phyloP scores from a whole-genome alignment of 805 yeast genomes.

The Metschnikowia cubensis region DNA sequence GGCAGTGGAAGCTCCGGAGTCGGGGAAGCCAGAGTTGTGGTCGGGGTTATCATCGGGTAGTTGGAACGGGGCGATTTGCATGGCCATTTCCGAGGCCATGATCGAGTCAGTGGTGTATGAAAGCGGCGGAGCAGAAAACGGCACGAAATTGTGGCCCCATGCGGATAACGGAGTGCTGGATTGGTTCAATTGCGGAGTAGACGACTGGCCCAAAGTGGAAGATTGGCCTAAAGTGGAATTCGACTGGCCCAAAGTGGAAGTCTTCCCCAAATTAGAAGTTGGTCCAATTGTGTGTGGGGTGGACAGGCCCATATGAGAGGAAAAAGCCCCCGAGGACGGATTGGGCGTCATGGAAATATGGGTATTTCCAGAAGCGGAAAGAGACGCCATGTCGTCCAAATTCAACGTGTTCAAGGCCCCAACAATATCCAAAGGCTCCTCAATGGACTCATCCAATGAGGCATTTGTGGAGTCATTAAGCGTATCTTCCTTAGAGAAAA shows the following conservation, averaged over 20 bases:
- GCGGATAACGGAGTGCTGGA: slow-evolving; percentile 30
- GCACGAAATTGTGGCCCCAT: slow-evolving; percentile 31
- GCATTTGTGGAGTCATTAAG: slow-evolving; percentile 8
- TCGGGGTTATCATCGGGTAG: slow-evolving; percentile 21
- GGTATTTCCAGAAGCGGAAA: slow-evolving; percentile 1
- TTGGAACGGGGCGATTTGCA: slow-evolving; percentile 24
- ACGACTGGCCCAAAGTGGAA: slow-evolving; percentile 12
- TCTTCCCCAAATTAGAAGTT: no score
- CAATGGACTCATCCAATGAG: slow-evolving; percentile 10
- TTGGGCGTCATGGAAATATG: slow-evolving; percentile 29
- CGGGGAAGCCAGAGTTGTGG: neutral
- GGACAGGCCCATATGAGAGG: neutral
- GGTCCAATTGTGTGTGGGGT: slow-evolving; percentile 12
- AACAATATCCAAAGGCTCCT: slow-evolving; percentile 39
- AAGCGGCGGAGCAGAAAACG: slow-evolving; percentile 38
- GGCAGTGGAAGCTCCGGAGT: slow-evolving; percentile 7
- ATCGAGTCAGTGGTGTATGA: slow-evolving; percentile 19
- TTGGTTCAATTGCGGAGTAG: neutral
- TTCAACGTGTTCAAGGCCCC: slow-evolving; percentile 46
- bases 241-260: no score
- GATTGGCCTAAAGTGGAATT: no score
- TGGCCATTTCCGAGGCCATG: slow-evolving; percentile 14
- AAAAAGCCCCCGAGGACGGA: slow-evolving; percentile 20
- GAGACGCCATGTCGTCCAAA: slow-evolving; percentile 33
- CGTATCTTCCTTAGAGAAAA: slow-evolving; percentile 23